These are phyloP conservation scores for Bocquillonia castaneifolia DNA, from an alignment of 441 rosid genomes.

Conservation along the genomic window DNA sequence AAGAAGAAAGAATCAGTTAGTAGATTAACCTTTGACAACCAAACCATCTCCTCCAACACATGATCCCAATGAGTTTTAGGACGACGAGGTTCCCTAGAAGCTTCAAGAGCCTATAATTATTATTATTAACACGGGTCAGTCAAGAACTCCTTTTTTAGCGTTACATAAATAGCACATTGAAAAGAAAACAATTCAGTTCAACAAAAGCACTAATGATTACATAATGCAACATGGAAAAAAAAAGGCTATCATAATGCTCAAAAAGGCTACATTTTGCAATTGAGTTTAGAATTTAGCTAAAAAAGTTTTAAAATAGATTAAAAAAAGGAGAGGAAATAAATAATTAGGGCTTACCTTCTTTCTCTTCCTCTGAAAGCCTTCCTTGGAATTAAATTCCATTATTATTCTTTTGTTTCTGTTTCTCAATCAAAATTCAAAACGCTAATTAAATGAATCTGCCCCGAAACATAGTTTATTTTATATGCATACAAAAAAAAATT, in stretches of 20 bases:
- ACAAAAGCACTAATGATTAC: neutral
- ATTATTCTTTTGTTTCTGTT: neutral
- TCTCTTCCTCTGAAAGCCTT: conserved; percentile 16
- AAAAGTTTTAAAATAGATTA: neutral
- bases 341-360: conserved; percentile 9
- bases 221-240: no score
- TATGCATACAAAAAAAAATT: neutral
- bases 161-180: neutral
- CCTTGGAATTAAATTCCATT: conserved; percentile 19
- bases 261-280: neutral
- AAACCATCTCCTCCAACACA: conserved; percentile 94
- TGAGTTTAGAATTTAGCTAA: neutral
- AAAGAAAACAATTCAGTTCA: neutral
- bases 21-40: conserved; percentile 99
- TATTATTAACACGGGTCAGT: conserved; percentile 12
- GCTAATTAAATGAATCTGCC: neutral
- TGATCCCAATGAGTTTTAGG: conserved; percentile 99
- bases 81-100: conserved; percentile 90
- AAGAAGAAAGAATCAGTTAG: no score
- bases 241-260: neutral
- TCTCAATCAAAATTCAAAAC: neutral
- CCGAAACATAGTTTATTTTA: neutral
- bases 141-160: neutral
- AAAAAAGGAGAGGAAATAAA: neutral
- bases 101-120: conserved; percentile 80